These are phyloP conservation scores for Chytriomyces confervae DNA, from an alignment of 192 early-diverging fungal genomes.

Conservation along the genomic window DNA sequence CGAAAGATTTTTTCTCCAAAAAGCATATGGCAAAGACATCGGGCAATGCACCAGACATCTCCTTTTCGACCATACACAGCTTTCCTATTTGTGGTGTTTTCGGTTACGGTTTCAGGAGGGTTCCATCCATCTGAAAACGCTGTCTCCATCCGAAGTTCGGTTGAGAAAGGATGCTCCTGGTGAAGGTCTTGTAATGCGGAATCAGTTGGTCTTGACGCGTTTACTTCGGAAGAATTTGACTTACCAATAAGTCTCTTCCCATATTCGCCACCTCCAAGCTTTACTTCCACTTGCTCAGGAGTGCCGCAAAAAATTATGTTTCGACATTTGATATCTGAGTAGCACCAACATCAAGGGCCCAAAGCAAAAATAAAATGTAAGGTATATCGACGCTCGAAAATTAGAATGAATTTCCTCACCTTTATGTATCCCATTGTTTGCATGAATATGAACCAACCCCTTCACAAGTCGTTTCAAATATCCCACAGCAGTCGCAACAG, in stretches of 20 bases:
- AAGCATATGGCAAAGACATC: conserved; percentile 39
- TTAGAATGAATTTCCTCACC: conserved; percentile 29
- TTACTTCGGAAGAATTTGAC: neutral
- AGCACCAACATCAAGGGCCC: too few relatives aligned
- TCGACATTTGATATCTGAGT: conserved; percentile 32
- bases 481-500: conserved; percentile 26
- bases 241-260: conserved; percentile 33
- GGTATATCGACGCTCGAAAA: neutral
- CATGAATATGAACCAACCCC: conserved; percentile 46
- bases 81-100: conserved; percentile 39
- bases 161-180: conserved; percentile 15
- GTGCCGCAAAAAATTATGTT: conserved; percentile 42
- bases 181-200: conserved; percentile 16
- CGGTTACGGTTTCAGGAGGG: conserved; percentile 39
- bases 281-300: conserved; percentile 33
- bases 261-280: conserved; percentile 40
- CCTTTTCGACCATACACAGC: neutral
- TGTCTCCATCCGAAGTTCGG: conserved; percentile 34
- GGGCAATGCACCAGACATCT: conserved; percentile 36
- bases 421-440: conserved; percentile 47
- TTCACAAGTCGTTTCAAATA: conserved; percentile 46
- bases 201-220: neutral
- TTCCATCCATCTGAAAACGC: conserved; percentile 22
- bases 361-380: neutral
- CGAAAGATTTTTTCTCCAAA: conserved; percentile 34